These are phyloP conservation scores for Karstenula rhodostoma DNA, from an alignment of 2,329 filamentous ascomycete species.

Conservation along the genomic window DNA sequence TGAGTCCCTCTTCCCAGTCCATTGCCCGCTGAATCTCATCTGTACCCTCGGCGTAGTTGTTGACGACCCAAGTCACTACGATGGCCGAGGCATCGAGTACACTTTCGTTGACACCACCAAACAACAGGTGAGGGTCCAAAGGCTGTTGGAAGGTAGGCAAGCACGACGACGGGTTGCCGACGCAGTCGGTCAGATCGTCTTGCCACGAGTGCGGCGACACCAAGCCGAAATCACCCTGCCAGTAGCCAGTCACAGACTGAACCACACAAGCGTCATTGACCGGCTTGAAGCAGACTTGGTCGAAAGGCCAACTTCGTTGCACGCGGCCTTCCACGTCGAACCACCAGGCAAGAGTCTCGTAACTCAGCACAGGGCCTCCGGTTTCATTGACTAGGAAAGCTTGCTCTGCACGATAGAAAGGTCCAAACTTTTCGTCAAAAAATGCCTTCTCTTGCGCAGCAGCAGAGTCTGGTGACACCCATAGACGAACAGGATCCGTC, in stretches of 20 bases:
- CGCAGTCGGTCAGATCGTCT: constrained; percentile 74
- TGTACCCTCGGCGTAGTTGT: constrained; percentile 80
- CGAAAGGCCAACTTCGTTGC: constrained; percentile 75
- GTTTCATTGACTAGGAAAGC: constrained; percentile 93
- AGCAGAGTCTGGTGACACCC: constrained; percentile 93
- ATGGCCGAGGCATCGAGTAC: constrained; percentile 79
- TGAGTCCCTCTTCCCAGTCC: constrained; percentile 87
- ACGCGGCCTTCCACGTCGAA: constrained; percentile 85
- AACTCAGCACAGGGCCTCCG: constrained; percentile 80
- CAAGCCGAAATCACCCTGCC: constrained; percentile 70
- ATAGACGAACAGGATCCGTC: constrained; percentile 86
- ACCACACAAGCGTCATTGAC: constrained; percentile 88
- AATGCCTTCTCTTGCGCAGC: constrained; percentile 93
- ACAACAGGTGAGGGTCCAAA: constrained; percentile 81
- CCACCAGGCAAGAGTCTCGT: constrained; percentile 93
- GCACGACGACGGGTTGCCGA: constrained; percentile 79
- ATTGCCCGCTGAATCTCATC: constrained; percentile 75
- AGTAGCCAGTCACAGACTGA: constrained; percentile 92
- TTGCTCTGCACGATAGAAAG: constrained; percentile 95
- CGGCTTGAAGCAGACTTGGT: constrained; percentile 94
- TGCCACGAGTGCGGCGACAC: constrained; percentile 75
- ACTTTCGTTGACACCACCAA: constrained; percentile 78
- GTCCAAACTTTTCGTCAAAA: constrained; percentile 92
- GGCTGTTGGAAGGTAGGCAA: constrained; percentile 90
- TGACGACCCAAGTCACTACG: constrained; percentile 93